phyloP scores from a whole-genome alignment of 1,284 basidiomycete species.

The Exobasidium cylindrosporum region DNA sequence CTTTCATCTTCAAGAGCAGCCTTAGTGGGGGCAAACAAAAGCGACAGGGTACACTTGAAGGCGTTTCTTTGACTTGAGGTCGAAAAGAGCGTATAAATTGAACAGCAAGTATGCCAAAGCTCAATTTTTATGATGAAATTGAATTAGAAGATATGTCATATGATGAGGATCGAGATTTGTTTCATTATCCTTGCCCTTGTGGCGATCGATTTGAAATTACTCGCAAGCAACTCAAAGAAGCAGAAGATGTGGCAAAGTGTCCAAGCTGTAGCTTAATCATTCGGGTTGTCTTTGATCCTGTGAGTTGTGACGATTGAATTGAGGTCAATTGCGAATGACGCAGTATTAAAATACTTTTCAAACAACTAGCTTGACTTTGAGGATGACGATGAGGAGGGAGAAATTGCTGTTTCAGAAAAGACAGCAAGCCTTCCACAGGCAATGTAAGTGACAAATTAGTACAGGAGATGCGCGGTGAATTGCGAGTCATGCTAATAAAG shows the following conservation, averaged over 20 bases:
- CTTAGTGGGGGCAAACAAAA: too few relatives aligned
- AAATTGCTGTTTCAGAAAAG: too few relatives aligned
- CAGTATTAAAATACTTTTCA: background rate
- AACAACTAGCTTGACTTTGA: constrained; percentile 19
- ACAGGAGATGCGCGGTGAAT: too few relatives aligned
- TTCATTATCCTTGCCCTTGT: constrained; percentile 97
- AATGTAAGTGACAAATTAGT: too few relatives aligned
- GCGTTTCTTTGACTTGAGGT: too few relatives aligned
- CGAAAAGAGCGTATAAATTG: too few relatives aligned
- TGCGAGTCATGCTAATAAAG: too few relatives aligned
- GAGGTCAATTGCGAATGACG: constrained; percentile 1
- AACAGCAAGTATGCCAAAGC: constrained; percentile 18
- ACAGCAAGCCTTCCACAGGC: too few relatives aligned
- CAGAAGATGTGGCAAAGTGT: constrained; percentile 94
- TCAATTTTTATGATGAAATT: constrained; percentile 48
- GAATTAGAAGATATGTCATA: constrained; percentile 55
- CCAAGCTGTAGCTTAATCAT: constrained; percentile 93
- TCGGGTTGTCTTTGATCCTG: constrained; percentile 89
- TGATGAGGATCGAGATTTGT: constrained; percentile 49
- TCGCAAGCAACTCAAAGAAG: constrained; percentile 73
- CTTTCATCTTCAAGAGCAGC: too few relatives aligned
- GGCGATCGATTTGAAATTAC: constrained; percentile 98
- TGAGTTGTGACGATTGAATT: too few relatives aligned
- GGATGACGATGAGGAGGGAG: constrained; percentile 16
- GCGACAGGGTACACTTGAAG: too few relatives aligned